Base-by-base conservation (phyloP, 164 flowering plant species). In the Aristolochia californica region DNA sequence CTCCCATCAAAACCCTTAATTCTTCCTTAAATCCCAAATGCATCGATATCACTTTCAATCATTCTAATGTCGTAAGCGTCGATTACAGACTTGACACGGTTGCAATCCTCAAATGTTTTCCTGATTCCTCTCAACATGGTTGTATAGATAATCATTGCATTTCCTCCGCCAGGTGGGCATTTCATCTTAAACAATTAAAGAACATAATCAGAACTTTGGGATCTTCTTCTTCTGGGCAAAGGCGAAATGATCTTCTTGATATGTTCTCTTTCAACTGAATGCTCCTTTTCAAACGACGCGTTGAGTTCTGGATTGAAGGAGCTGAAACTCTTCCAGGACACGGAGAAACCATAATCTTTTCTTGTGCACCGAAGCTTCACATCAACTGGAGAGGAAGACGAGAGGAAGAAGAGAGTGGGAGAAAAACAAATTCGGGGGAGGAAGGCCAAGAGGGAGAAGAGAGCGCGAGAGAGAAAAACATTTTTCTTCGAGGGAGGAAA, bases 101-200 rank as follows among this genome's bases (percentile, higher is more conserved):
- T 93, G 73, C 98, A 93, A 21, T 87, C 96, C 77, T 93, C 98
- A 27, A 85, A 93, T 0, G 98, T 93, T 67, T 87, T 89, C 66
- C 98, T 64, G 28, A 93, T 85, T 23, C 98, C 97, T 62, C 98
- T 70, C 74, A 89, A 62, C 3, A 97, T 87, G 0, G 98, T 93
- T 1, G 95, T 87, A 82, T 87, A 93, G 3, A 93, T 70, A 5
- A 93, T 80, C 0, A 93, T 89, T 1, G 79, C 61, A 44, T 80
- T 78, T 60, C 78, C 85, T 0, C 95, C 91, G 0, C 91, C 91
- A 0, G 87, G 88, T 1, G 98, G 98, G 61, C 93, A 84, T 27
- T 71, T 83, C 58, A 67, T 59, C 66, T 71, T 72, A 60, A 73
- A 88, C 21, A 17, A 27, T 7, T 73, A 55, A 0, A 91, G 82